Percentiles rank a stretch among this genome's conserved stretches.
Conservation (phyloP, 2,329 filamentous ascomycete species). For the Grosmannia huntii region DNA sequence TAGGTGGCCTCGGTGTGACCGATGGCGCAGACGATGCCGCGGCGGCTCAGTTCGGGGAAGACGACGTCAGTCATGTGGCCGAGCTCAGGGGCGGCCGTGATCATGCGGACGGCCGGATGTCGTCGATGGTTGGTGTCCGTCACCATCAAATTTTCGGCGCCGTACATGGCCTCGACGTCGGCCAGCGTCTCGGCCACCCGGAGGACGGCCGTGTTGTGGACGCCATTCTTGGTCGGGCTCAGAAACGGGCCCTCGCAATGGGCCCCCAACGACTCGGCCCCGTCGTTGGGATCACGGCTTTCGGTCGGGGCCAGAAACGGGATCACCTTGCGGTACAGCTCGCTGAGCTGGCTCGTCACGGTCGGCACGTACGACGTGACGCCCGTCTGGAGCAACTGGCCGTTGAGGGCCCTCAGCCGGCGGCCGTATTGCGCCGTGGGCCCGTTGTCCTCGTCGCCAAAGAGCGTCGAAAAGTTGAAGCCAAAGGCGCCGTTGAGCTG, state of each 20-base stretch:
- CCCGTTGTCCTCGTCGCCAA: conserved; percentile 34
- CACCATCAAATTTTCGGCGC: conserved; percentile 47
- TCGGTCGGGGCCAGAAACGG: conserved; percentile 67
- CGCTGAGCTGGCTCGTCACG: conserved; percentile 65
- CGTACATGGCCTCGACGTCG: conserved; percentile 62
- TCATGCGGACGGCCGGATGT: conserved; percentile 52
- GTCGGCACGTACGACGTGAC: conserved; percentile 85
- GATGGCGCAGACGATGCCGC: conserved; percentile 64
- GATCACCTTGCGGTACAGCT: conserved; percentile 70
- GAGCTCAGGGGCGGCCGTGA: conserved; percentile 76
- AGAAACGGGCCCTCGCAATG: conserved; percentile 90
- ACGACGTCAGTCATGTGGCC: conserved; percentile 60
- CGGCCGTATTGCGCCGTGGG: conserved; percentile 53
- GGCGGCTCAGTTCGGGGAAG: conserved; percentile 42
- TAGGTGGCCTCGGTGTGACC: conserved; percentile 83
- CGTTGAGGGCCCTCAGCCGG: conserved; percentile 59
- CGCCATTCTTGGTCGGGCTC: conserved; percentile 69
- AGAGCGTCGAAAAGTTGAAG: conserved; percentile 77
- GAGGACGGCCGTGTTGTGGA: conserved; percentile 66
- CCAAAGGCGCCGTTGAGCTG: conserved; percentile 89
- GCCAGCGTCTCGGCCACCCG: conserved; percentile 47
- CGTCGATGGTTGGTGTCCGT: conserved; percentile 7
- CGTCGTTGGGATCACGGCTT: conserved; percentile 46
- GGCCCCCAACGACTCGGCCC: conserved; percentile 77
- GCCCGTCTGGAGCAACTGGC: conserved; percentile 59